Evolutionary conservation across 371 early-diverging fungal species (phyloP), one percentile per base, ranked within the genome.

Genomic region (Apophysomyces ossiformis): DNA sequence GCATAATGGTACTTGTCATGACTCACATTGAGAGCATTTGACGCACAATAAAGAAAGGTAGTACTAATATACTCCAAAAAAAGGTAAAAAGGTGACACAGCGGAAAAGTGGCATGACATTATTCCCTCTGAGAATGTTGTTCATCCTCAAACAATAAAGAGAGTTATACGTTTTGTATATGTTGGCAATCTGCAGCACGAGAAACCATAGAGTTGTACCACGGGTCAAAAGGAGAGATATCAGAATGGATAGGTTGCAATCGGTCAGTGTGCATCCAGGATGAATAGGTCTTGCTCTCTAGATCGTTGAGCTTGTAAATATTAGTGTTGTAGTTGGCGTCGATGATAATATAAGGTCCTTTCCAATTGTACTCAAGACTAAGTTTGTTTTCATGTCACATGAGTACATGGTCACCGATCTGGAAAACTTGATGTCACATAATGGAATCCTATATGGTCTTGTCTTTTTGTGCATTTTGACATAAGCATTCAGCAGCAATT

Each of bases 361-460:
- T 64, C 64, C 64, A 69, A 18, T 59, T 64, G 11, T 11, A 57
- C 15, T 69, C 64, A 36, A 70, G 35, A 11, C 63, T 45, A 37
- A 54, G 12, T 2, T 43, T 45, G 13, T 58, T 57, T 56, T 70
- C 63, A 12, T 60, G 46, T 7, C 60, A 54, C 41, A 70, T 13
- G 11, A 65, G 45, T 0, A 70, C 70, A n/a, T 57, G 41, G 38
- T 70, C 66, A 38, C 66, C 66, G 60, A 66, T 32, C 2, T 61
- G 9, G n/a, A 65, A 69, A 1, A 16, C 32, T 36, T 61, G 60
- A 32, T 16, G 43, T 36, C 60, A 41, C 1, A 71, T 56, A 1
- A 37, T n/a, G 0, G 66, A 47, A 61, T 71, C 71, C 72, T 70
- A 75, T 1, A 60, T 16, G 7, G 11, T 66, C 46, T 75, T 71